Evolutionary conservation across 2,329 filamentous ascomycete genomes (phyloP).

Genomic region (Aspergillus sp.): DNA sequence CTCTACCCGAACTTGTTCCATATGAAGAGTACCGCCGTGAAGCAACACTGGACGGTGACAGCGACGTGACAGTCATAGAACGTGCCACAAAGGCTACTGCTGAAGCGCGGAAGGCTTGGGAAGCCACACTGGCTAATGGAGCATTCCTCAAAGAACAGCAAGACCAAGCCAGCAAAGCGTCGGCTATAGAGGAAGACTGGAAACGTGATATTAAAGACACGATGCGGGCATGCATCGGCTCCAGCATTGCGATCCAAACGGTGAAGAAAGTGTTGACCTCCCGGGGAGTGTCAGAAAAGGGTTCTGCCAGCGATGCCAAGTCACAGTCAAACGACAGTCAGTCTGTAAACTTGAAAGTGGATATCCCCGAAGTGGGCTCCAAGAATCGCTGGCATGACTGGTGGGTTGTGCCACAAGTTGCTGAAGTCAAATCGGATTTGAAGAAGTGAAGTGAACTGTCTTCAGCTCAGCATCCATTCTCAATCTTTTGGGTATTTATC

Average conservation of each 20-base stretch:
- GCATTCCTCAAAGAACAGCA: slow-evolving; percentile 24
- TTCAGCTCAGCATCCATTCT: too few species aligned
- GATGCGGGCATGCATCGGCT: slow-evolving; percentile 66
- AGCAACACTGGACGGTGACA: slow-evolving; percentile 39
- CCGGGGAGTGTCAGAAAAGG: background rate
- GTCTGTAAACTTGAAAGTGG: slow-evolving; percentile 27
- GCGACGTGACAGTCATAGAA: slow-evolving; percentile 35
- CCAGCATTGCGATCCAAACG: slow-evolving; percentile 59
- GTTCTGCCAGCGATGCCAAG: slow-evolving; percentile 5
- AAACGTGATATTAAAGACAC: slow-evolving; percentile 54
- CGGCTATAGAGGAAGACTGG: slow-evolving; percentile 59
- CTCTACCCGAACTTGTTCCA: slow-evolving; percentile 62
- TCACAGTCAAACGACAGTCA: slow-evolving; percentile 1
- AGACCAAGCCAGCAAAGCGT: slow-evolving; percentile 28
- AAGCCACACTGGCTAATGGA: slow-evolving; percentile 35
- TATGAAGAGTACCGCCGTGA: slow-evolving; percentile 57
- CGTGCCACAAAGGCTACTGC: slow-evolving; percentile 34
- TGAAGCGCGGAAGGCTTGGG: slow-evolving; percentile 40
- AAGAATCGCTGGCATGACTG: slow-evolving; percentile 42
- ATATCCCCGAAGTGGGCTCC: slow-evolving; percentile 33
- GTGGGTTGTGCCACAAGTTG: slow-evolving; percentile 42
- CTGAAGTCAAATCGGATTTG: slow-evolving; percentile 8
- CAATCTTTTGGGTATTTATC: too few species aligned
- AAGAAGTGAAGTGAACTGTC: too few species aligned
- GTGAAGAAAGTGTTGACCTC: slow-evolving; percentile 53